Conservation (phyloP, 257 asterid species). For the Cynanchum wilfordii region DNA sequence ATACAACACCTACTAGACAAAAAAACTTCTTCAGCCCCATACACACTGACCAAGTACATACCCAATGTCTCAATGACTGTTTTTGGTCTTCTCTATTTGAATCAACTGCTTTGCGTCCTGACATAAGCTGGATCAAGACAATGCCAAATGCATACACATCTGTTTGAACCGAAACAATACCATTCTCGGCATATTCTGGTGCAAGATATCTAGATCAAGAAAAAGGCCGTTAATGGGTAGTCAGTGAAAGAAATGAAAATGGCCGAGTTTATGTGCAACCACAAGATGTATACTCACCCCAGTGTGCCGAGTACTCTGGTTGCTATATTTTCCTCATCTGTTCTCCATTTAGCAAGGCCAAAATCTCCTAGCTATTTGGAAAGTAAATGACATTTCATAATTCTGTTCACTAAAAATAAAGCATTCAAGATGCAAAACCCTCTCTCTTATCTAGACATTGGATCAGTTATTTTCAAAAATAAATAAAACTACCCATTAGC, state of each 20-base stretch:
- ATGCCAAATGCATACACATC: conserved; percentile 70
- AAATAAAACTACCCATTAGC: neutral
- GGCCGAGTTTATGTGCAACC: neutral
- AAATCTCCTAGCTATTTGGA: conserved; percentile 62
- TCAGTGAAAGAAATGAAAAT: neutral
- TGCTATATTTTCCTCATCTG: conserved; percentile 34
- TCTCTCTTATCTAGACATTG: neutral
- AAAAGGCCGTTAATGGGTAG: conserved; percentile 5
- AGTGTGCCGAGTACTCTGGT: conserved; percentile 66
- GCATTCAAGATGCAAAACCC: neutral
- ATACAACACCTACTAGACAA: neutral
- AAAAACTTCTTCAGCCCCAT: neutral
- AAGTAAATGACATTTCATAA: neutral
- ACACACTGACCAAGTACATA: conserved; percentile 16
- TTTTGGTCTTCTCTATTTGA: conserved; percentile 41
- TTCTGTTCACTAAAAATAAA: neutral
- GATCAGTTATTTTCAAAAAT: neutral
- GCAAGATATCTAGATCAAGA: conserved; percentile 60
- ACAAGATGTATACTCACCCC: conserved; percentile 43
- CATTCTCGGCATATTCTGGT: conserved; percentile 72
- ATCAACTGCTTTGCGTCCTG: conserved; percentile 67
- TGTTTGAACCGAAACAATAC: conserved; percentile 64
- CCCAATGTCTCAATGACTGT: conserved; percentile 66
- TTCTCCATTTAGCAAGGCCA: conserved; percentile 83
- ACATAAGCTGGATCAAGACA: conserved; percentile 63